Evolutionary conservation across 2,329 filamentous ascomycete species (phyloP).

Genomic region (Sclerotinia spermophila): DNA sequence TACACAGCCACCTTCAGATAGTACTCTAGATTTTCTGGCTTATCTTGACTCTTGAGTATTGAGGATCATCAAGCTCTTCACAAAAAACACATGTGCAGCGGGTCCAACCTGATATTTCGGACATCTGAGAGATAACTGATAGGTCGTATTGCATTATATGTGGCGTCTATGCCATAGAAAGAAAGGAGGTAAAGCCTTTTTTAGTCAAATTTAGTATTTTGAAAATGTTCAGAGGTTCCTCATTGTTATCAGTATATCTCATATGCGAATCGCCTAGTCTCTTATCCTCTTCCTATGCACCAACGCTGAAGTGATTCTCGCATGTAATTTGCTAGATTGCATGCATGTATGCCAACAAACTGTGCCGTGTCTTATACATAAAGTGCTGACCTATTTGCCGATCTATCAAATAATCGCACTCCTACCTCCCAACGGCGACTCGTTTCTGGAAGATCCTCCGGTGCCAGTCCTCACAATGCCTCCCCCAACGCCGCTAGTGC

Average conservation of each 20-base stretch:
- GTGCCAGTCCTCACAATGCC: constrained; percentile 19
- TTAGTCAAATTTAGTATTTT: background rate
- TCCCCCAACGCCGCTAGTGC: background rate
- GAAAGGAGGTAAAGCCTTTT: background rate
- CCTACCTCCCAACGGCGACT: constrained; percentile 14
- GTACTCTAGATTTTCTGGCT: background rate
- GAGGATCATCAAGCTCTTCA: background rate
- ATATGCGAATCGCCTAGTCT: background rate
- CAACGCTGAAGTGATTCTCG: constrained; percentile 1
- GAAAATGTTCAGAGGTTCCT: background rate
- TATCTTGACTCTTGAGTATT: background rate
- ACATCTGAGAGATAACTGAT: background rate
- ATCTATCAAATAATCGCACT: constrained; percentile 19
- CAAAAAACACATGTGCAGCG: background rate
- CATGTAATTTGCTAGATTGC: constrained; percentile 3
- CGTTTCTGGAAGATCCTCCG: constrained; percentile 14
- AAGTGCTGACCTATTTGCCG: background rate
- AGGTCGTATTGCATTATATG: background rate
- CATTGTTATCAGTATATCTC: constrained; percentile 1
- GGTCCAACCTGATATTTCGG: background rate
- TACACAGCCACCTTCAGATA: background rate
- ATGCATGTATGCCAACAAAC: constrained; percentile 1
- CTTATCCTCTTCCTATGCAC: background rate
- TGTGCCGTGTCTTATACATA: background rate
- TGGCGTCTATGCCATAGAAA: background rate